phyloP scores from a whole-genome alignment of 2,329 filamentous ascomycete species.

The Lizonia empirigonia region DNA sequence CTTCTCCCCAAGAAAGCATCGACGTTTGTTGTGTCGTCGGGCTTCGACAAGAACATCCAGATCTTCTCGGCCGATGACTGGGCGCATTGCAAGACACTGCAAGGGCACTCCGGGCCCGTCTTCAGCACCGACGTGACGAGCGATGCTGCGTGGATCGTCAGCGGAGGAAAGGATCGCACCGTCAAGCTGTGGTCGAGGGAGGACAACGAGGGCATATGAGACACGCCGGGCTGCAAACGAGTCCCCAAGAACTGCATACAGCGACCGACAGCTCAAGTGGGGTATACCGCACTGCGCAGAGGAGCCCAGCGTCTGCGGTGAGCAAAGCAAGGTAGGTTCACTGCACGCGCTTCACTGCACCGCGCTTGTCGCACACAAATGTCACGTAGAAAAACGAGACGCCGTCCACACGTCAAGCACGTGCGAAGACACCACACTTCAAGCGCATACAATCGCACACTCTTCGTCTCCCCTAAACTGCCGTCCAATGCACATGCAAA shows the following conservation, averaged over 20 bases:
- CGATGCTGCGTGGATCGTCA: constrained; percentile 91
- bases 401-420: not conserved
- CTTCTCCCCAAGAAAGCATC: constrained; percentile 77
- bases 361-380: not conserved
- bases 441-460: too few relatives aligned
- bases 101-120: constrained; percentile 90
- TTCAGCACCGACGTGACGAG: constrained; percentile 86
- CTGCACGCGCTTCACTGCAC: not conserved
- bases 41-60: constrained; percentile 95
- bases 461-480: too few relatives aligned
- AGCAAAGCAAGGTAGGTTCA: constrained; percentile 4
- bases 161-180: constrained; percentile 90
- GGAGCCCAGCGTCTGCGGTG: not conserved
- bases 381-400: not conserved
- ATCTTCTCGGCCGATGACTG: constrained; percentile 97
- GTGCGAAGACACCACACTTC: too few relatives aligned
- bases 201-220: constrained; percentile 45
- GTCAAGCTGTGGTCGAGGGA: constrained; percentile 96
- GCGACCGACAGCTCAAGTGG: not conserved
- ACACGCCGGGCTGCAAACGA: not conserved
- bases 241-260: not conserved
- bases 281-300: not conserved
- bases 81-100: constrained; percentile 84
- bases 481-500: too few relatives aligned
- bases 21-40: constrained; percentile 87